Evolutionary conservation across 352 stramenopile genomes (phyloP).

Genomic region (Globisporangium echinulatum): DNA sequence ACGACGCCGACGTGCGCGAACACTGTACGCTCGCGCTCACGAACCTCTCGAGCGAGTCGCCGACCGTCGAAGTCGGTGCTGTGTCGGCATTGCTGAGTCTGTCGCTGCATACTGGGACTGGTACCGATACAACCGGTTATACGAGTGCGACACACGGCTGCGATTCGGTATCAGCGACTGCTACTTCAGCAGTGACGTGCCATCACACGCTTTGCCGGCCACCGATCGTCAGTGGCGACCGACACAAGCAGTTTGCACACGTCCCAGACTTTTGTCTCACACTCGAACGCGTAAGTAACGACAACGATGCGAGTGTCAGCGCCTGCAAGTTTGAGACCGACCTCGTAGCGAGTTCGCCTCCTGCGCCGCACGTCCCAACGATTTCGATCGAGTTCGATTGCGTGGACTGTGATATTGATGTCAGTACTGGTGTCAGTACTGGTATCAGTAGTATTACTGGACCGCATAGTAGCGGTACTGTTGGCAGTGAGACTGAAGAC

Average conservation of each 20-base stretch:
- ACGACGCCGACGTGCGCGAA: conserved; percentile 55
- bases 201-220: conserved; percentile 23
- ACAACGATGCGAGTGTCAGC: conserved; percentile 10
- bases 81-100: conserved; percentile 53
- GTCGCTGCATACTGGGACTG: conserved; percentile 21
- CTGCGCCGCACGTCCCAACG: conserved; percentile 37
- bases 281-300: not conserved
- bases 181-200: not conserved
- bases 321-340: conserved; percentile 45
- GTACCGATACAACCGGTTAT: no score
- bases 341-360: conserved; percentile 40
- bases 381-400: conserved; percentile 28
- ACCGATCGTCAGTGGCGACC: conserved; percentile 30
- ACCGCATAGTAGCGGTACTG: not conserved
- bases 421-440: not conserved
- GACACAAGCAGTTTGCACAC: conserved; percentile 35
- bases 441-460: not conserved
- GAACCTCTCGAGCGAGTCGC: conserved; percentile 62
- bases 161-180: not conserved
- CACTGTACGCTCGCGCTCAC: conserved; percentile 65
- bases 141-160: no score
- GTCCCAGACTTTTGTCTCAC: conserved; percentile 28
- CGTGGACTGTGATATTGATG: not conserved
- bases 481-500: not conserved
- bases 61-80: conserved; percentile 58